A percentile compares a stretch with the other conserved stretches of the same genome.
phyloP scores from a whole-genome alignment of 2,329 filamentous ascomycete species.

The Proliferodiscus dingleyae region DNA sequence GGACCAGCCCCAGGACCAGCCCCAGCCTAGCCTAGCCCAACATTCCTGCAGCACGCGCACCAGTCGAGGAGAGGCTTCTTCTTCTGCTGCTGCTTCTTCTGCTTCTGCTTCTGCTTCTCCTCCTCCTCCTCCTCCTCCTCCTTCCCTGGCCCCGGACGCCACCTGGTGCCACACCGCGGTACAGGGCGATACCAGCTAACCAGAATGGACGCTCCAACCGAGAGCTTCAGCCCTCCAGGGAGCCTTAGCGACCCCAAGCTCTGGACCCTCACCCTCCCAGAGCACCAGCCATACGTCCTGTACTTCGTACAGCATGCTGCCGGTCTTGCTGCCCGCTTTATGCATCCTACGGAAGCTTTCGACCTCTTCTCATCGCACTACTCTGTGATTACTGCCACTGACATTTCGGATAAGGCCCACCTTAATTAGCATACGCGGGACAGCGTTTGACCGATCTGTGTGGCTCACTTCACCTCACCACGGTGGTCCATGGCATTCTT shows the following conservation, averaged over 20 bases:
- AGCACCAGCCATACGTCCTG: conserved; percentile 19
- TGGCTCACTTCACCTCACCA: conserved; percentile 4
- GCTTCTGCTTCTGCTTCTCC: no score
- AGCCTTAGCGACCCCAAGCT: conserved; percentile 14
- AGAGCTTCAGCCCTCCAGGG: conserved; percentile 15
- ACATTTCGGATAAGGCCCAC: conserved; percentile 22
- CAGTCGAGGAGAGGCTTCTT: conserved; percentile 1
- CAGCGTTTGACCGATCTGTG: conserved; percentile 13
- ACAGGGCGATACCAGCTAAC: conserved; percentile 5
- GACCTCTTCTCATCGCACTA: conserved; percentile 10
- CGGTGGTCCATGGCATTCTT: neutral
- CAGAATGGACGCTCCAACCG: conserved; percentile 10
- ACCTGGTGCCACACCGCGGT: no score
- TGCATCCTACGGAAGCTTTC: conserved; percentile 11
- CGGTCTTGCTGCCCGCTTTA: conserved; percentile 11
- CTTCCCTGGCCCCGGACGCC: conserved; percentile 1
- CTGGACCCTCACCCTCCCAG: conserved; percentile 17
- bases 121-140: no score
- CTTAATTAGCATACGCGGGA: conserved; percentile 11
- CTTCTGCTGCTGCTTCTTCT: no score
- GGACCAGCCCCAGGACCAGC: neutral
- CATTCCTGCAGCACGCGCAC: neutral
- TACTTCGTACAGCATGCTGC: conserved; percentile 10
- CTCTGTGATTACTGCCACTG: conserved; percentile 24
- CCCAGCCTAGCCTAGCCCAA: neutral